phyloP scores from a whole-genome alignment of 225 moss, liverwort and hornwort genomes.

The Asterella californica region DNA sequence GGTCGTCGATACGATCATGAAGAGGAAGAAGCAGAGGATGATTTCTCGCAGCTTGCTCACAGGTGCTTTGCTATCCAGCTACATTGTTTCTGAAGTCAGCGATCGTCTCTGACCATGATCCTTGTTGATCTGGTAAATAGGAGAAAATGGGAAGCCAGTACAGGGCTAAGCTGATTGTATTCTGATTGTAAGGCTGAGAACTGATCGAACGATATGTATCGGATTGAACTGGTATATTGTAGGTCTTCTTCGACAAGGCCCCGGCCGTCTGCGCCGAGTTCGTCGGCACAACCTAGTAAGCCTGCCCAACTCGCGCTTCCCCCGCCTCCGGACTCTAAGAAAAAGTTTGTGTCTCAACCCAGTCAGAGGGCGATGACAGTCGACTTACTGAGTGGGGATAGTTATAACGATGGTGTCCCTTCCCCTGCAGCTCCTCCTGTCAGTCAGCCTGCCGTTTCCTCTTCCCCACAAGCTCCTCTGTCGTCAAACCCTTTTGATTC shows the following conservation, averaged over 20 bases:
- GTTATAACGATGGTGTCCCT: slow-evolving; percentile 27
- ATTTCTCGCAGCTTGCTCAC: slow-evolving; percentile 53
- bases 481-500: slow-evolving; percentile 69
- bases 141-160: background rate
- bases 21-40: slow-evolving; percentile 57
- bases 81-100: background rate
- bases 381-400: slow-evolving; percentile 86
- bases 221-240: background rate
- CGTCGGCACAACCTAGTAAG: slow-evolving; percentile 18
- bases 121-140: background rate
- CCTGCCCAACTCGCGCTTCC: slow-evolving; percentile 54
- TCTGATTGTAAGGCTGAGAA: background rate
- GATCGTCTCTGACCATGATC: background rate
- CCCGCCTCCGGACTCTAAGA: slow-evolving; percentile 61
- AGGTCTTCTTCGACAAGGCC: slow-evolving; percentile 43
- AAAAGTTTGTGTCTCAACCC: slow-evolving; percentile 32
- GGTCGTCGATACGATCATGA: slow-evolving; percentile 40
- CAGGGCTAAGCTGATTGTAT: background rate
- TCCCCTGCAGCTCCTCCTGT: slow-evolving; percentile 44
- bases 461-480: slow-evolving; percentile 39
- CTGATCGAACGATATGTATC: too few relatives aligned
- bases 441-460: slow-evolving; percentile 42
- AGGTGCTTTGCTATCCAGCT: slow-evolving; percentile 41
- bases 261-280: slow-evolving; percentile 25
- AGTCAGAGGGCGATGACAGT: slow-evolving; percentile 52